phyloP scores from a whole-genome alignment of 1,284 basidiomycete genomes.

The Apiotrichum brassicae region DNA sequence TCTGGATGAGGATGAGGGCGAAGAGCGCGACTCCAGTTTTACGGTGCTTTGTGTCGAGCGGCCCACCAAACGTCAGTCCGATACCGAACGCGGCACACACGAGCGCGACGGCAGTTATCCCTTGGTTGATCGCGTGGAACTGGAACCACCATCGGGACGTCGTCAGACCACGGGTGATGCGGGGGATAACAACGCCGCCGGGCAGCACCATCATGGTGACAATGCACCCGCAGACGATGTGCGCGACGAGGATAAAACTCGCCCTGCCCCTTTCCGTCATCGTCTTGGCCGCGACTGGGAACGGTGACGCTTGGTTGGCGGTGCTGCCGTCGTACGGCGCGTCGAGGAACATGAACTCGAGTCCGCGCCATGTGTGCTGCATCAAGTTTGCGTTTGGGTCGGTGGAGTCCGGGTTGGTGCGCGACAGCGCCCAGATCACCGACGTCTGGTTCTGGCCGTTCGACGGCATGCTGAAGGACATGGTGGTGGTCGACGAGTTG shows the following conservation, averaged over 20 bases:
- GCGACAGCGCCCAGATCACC: slow-evolving; percentile 54
- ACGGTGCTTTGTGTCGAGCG: slow-evolving; percentile 51
- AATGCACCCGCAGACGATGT: slow-evolving; percentile 53
- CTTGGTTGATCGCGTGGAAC: slow-evolving; percentile 52
- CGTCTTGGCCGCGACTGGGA: neutral
- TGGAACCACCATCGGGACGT: slow-evolving; percentile 54
- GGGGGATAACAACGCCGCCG: slow-evolving; percentile 55
- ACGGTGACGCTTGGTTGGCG: neutral
- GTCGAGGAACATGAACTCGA: neutral
- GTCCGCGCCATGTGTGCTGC: slow-evolving; percentile 44
- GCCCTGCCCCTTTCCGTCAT: neutral
- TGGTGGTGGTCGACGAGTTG: slow-evolving; percentile 23
- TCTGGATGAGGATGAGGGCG: slow-evolving; percentile 57
- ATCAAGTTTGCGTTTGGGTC: slow-evolving; percentile 46
- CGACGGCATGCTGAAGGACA: slow-evolving; percentile 54
- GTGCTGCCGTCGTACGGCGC: neutral
- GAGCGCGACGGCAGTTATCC: slow-evolving; percentile 54
- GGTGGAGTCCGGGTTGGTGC: slow-evolving; percentile 47
- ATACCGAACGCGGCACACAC: slow-evolving; percentile 51
- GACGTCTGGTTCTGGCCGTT: slow-evolving; percentile 39
- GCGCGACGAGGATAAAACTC: slow-evolving; percentile 50
- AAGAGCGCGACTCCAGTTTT: slow-evolving; percentile 58
- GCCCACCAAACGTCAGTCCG: slow-evolving; percentile 17
- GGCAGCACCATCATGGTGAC: slow-evolving; percentile 60
- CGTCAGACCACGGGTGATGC: slow-evolving; percentile 55